Evolutionary conservation across 192 early-diverging fungal genomes (phyloP).

Genomic region (Coemansia interrupta): DNA sequence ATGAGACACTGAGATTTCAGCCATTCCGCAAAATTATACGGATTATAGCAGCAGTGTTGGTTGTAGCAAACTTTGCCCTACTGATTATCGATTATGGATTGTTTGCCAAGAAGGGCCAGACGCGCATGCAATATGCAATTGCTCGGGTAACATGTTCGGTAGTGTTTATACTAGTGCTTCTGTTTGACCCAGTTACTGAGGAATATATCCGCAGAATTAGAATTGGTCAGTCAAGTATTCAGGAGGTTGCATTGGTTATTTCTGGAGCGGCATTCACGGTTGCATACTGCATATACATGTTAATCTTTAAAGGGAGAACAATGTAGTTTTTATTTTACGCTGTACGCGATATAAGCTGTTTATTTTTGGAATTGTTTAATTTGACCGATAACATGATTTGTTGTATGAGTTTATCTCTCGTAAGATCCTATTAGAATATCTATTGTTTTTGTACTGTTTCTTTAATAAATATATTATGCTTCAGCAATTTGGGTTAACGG

Average conservation of each 20-base stretch:
- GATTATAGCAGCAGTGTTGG: too few species aligned
- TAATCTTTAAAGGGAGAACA: not conserved
- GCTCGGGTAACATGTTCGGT: not conserved
- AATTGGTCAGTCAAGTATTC: not conserved
- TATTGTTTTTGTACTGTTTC: too few species aligned
- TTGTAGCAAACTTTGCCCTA: too few species aligned
- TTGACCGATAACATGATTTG: too few species aligned
- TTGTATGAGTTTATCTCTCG: too few species aligned
- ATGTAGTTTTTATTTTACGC: not conserved
- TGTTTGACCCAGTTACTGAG: conserved; percentile 1
- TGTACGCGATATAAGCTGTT: too few species aligned
- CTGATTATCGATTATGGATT: too few species aligned
- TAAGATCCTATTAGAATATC: too few species aligned
- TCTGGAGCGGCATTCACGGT: not conserved
- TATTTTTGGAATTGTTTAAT: too few species aligned
- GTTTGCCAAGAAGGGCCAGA: too few species aligned
- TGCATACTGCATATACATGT: not conserved
- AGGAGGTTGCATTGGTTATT: not conserved
- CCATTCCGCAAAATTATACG: not conserved
- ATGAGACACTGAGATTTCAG: not conserved
- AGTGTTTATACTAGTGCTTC: not conserved
- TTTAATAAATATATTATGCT: too few species aligned
- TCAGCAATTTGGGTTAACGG: too few species aligned
- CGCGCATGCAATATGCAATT: not conserved
- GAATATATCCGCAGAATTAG: not conserved